These are phyloP conservation scores for Colletotrichum tofieldiae DNA, from an alignment of 2,329 filamentous ascomycete genomes.

Conservation along the genomic window DNA sequence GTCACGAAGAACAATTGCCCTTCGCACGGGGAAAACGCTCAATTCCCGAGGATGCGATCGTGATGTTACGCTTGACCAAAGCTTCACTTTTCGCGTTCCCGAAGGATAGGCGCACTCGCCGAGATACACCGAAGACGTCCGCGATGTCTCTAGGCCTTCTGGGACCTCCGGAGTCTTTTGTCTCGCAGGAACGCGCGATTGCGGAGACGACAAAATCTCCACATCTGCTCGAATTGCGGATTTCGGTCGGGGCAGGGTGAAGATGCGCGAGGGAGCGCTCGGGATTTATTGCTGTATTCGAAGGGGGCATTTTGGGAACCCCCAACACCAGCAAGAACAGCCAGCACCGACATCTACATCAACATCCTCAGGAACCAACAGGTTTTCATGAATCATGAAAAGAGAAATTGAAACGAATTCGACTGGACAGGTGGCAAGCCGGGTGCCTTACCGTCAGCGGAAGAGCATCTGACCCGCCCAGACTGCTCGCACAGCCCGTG, in stretches of 20 bases:
- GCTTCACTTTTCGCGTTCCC: not conserved
- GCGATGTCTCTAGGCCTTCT: not conserved
- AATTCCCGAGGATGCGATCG: not conserved
- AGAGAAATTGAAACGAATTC: slow-evolving; percentile 29
- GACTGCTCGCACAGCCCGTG: not conserved
- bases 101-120: slow-evolving; percentile 19
- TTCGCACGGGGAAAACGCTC: not conserved
- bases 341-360: not conserved
- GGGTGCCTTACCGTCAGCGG: slow-evolving; percentile 1
- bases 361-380: slow-evolving; percentile 5
- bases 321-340: not conserved
- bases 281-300: slow-evolving; percentile 41
- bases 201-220: slow-evolving; percentile 26
- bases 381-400: slow-evolving; percentile 40
- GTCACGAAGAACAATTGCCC: not conserved
- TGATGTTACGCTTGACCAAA: not conserved
- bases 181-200: slow-evolving; percentile 10
- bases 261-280: slow-evolving; percentile 18
- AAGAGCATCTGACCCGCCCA: slow-evolving; percentile 19
- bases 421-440: slow-evolving; percentile 27
- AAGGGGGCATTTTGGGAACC: not conserved
- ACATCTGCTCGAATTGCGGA: slow-evolving; percentile 9
- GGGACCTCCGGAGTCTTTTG: slow-evolving; percentile 19
- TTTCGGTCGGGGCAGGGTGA: slow-evolving; percentile 17
- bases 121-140: slow-evolving; percentile 20